Evolutionary conservation across 306 rosid species (phyloP), one percentile per base, ranked within the genome.

Genomic region (Lathyrus oleraceus): DNA sequence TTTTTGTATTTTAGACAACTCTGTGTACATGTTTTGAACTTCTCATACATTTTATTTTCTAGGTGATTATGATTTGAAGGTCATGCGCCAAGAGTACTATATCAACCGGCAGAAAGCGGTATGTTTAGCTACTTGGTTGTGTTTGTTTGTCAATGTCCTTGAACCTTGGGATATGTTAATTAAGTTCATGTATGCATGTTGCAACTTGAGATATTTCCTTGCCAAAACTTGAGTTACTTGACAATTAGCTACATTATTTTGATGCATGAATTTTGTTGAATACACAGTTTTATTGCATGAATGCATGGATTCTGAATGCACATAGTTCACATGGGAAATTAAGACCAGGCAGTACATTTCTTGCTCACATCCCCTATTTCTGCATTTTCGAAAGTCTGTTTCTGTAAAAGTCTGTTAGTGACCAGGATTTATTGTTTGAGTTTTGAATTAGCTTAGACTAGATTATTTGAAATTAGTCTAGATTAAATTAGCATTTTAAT

Each of bases 51-150:
- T 54, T 83, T 65, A 38, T 74, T 62, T 57, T 76, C 38, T 84
- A 94, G 99, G 99, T 78, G 99, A 94, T 80, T 94, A 94, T 83
- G 99, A 94, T 81, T 84, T 94, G 80, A 94, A 94, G 85, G 96
- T 94, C 85, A 87, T 91, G 96, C 92, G 99, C 69, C 99, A 94
- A 80, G 97, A 94, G 85, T 87, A 83, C 80, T 94, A 94, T 65
- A 91, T 94, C 72, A 88, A 83, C 65, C 73, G 88, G 61, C 99
- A 94, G 76, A 94, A 91, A 89, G 83, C 92, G 56, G 99, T 94
- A 91, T 57, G 79, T 52, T 73, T 61, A 64, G 15, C 77, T 39
- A 30, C 65, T 61, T 11, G 69, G 3, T 16, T 20, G 61, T 72
- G 57, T 51, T 17, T 51, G 10, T 67, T 20, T 68, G 45, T 56